phyloP scores from a whole-genome alignment of 495 filamentous ascomycete genomes.

The Annulohypoxylon stygium region DNA sequence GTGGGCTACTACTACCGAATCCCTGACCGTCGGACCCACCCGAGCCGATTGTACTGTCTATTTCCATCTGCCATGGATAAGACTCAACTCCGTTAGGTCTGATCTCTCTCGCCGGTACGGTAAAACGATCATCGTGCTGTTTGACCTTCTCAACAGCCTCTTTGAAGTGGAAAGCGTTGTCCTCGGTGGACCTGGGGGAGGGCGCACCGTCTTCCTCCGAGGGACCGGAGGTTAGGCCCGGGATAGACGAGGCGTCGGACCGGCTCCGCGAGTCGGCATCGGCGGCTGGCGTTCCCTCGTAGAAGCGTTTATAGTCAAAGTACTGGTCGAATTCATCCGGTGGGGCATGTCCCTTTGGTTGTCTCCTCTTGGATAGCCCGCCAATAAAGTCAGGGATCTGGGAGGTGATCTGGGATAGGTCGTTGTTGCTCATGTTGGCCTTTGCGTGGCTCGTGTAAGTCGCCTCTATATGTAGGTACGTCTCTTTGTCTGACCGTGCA shows the following conservation, averaged over 20 bases:
- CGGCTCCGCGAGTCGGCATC: slow-evolving; percentile 53
- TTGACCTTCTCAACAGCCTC: slow-evolving; percentile 50
- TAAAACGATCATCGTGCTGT: slow-evolving; percentile 54
- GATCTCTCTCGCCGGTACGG: slow-evolving; percentile 50
- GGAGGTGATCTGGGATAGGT: slow-evolving; percentile 54
- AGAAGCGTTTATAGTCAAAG: slow-evolving; percentile 53
- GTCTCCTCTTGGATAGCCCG: slow-evolving; percentile 45
- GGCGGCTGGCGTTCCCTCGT: slow-evolving; percentile 46
- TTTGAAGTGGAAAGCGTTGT: slow-evolving; percentile 50
- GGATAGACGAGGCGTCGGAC: slow-evolving; percentile 52
- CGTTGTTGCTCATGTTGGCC: slow-evolving; percentile 47
- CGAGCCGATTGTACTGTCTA: slow-evolving; percentile 46
- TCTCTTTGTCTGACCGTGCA: slow-evolving; percentile 55
- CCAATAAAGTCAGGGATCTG: slow-evolving; percentile 53
- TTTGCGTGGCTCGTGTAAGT: slow-evolving; percentile 56
- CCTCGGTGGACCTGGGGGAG: slow-evolving; percentile 49
- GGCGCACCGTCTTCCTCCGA: slow-evolving; percentile 54
- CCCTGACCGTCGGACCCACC: slow-evolving; percentile 41
- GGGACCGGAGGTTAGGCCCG: slow-evolving; percentile 52
- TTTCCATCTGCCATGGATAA: slow-evolving; percentile 52
- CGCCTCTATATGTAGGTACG: slow-evolving; percentile 54
- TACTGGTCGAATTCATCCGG: slow-evolving; percentile 51
- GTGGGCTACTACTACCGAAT: slow-evolving; percentile 36
- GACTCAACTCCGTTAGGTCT: slow-evolving; percentile 50
- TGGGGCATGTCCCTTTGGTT: slow-evolving; percentile 46